Base-by-base conservation (phyloP, 2,329 filamentous ascomycete species). In the Zymoseptoria pseudotritici region DNA sequence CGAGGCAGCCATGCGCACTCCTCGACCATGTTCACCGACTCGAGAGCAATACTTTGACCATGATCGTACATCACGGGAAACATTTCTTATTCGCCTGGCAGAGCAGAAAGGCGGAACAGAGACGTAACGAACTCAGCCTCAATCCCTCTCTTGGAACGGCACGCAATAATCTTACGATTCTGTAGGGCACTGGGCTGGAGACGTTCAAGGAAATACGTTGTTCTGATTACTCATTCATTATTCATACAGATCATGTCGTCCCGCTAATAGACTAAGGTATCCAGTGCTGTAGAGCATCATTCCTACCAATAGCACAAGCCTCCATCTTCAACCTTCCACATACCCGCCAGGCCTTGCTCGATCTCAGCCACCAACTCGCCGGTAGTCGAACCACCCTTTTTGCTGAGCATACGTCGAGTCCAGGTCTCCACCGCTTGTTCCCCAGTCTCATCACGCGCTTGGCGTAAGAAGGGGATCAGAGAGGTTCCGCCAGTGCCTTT, bases 391-490 rank as follows among this genome's bases (percentile, higher is more conserved):
- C 58, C 59, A 20, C 61, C 54, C 0, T 79, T 80, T 58, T 82
- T 83, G 63, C 78, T 83, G 21, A 87, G 75, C 50, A 87, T 67
- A 22, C 83, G 75, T 56, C 79, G 76, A 13, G 83, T 84, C 85
- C 85, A 87, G 1, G 79, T 78, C 67, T 86, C 84, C 54, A 97
- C 87, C 1, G 92, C 91, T 1, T 91, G 91, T 74, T 97, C 93
- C 17, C 90, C 90, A 0, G 94, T 99, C 80, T 99, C 94, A 70
- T 99, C 92, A 26, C 94, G 83, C 4, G 94, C 94, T 76, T 99
- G 94, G 76, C 97, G 97, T 62, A 99, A 79, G 76, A 99, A 99
- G 0, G 93, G 90, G 58, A 99, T 97, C 59, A 99, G 79, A 0
- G 92, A 90, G 0, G 94, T 97, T 17, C 94, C 94, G 13, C 94